These are phyloP conservation scores for Homolaphlyctis polyrhiza DNA, from an alignment of 371 early-diverging fungal genomes.

Conservation along the genomic window DNA sequence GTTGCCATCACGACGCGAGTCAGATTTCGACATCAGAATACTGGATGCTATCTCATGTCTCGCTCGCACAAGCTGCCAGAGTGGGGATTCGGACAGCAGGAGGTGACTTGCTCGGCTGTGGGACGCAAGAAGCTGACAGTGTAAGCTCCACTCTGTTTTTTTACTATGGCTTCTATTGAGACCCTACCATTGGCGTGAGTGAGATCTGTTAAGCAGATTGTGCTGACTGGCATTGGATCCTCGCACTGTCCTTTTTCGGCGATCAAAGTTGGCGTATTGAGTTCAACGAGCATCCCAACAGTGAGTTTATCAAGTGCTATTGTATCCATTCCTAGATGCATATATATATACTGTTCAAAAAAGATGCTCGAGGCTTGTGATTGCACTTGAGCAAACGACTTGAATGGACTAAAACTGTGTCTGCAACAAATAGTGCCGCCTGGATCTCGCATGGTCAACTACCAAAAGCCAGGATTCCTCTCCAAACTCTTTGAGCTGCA, in stretches of 20 bases:
- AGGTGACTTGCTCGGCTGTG: slow-evolving; percentile 86
- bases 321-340: no score
- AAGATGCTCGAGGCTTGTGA: no score
- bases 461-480: slow-evolving; percentile 29
- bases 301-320: slow-evolving; percentile 16
- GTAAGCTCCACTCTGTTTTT: slow-evolving; percentile 25
- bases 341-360: no score
- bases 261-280: slow-evolving; percentile 28
- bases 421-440: slow-evolving; percentile 28
- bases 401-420: no score
- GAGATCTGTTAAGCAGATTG: not conserved
- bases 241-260: not conserved
- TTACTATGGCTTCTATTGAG: no score
- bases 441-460: slow-evolving; percentile 22
- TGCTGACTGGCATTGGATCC: not conserved
- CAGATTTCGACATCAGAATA: slow-evolving; percentile 45
- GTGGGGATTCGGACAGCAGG: slow-evolving; percentile 94
- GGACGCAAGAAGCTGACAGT: slow-evolving; percentile 70
- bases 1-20: slow-evolving; percentile 75
- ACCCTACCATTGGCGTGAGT: no score
- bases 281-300: slow-evolving; percentile 19
- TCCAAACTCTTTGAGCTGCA: slow-evolving; percentile 76
- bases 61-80: slow-evolving; percentile 74
- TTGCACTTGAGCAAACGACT: no score
- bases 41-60: slow-evolving; percentile 71